phyloP scores from a whole-genome alignment of 2,329 filamentous ascomycete species.

The Microascus cirrosus region DNA sequence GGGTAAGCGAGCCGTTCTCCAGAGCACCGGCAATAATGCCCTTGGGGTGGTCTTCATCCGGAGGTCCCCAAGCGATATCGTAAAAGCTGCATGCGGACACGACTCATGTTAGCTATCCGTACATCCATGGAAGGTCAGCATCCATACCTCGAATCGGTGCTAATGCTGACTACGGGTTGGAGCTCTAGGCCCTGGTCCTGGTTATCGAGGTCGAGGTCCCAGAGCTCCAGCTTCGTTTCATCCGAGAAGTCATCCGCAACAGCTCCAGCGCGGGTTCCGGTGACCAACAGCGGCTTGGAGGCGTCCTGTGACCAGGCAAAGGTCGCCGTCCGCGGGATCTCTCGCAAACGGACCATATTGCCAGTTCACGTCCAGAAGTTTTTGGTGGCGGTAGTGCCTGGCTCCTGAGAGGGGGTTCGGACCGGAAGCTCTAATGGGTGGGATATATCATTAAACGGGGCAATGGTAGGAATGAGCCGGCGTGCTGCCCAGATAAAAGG shows the following conservation, averaged over 20 bases:
- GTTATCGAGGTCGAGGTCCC: conserved; percentile 81
- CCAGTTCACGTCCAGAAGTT: conserved; percentile 6
- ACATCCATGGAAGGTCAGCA: background rate
- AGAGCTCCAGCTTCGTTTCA: conserved; percentile 91
- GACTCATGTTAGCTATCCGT: background rate
- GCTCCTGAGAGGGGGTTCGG: background rate
- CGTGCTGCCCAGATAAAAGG: background rate
- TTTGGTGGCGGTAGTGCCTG: background rate
- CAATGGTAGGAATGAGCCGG: background rate
- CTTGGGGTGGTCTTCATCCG: conserved; percentile 64
- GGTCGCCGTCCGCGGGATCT: conserved; percentile 91
- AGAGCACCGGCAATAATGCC: conserved; percentile 92
- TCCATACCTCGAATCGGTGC: conserved; percentile 74
- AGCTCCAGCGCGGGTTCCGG: conserved; percentile 87
- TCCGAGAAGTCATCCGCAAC: conserved; percentile 97
- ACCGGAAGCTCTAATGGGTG: background rate
- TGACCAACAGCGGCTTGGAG: conserved; percentile 72
- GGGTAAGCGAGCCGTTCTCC: conserved; percentile 84
- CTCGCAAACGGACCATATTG: conserved; percentile 87
- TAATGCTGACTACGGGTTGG: conserved; percentile 72
- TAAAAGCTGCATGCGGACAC: conserved; percentile 60
- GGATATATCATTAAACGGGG: background rate
- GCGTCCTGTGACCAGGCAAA: conserved; percentile 92
- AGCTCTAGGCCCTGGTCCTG: conserved; percentile 69
- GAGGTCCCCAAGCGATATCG: conserved; percentile 87